Base-by-base conservation (phyloP, 108 stramenopile species). In the Pseudonitzschia multistriata region DNA sequence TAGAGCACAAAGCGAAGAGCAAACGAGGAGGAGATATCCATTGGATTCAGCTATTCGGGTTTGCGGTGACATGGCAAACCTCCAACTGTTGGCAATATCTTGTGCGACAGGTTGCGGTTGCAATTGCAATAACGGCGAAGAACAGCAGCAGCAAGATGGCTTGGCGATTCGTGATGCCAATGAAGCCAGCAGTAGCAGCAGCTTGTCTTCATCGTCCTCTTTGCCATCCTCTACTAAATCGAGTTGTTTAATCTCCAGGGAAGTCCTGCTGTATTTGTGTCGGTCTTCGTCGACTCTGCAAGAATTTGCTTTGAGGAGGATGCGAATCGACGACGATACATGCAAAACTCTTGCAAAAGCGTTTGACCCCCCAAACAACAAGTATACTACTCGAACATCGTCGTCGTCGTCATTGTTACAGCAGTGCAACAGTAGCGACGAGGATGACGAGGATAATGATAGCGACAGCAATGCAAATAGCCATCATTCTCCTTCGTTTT, bases 271-370 rank as follows among this genome's bases (percentile, higher is more conserved):
- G 6, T 33, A 75, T 1, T 48, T 79, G 21, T 79, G 62, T 5
- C 71, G 61, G 24, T 36, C 56, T 17, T 68, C 71, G 2, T 45
- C 78, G 11, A 79, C 78, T 11, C 49, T 79, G 10, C 78, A 79
- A 64, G 78, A 79, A 62, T 55, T 79, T 25, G 63, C 71, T 7
- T 59, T 79, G 42, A 35, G 78, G 0, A 30, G 34, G 36, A 79
- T 79, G 78, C 66, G 73, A 11, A 33, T 79, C 40, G 66, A 73
- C 27, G 68, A 79, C 50, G 53, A 47, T 22, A 49, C 22, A 22
- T 79, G 78, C 60, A 56, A 63, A 47, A 77, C 70, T n/a, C 30
- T 77, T 29, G 76, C 76, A 24, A 34, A 45, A 39, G 63, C 76
- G 35, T 39, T 77, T 25, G 70, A 59, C n/a, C 49, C 49, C 56